Evolutionary conservation across 1,139 yeast genomes (phyloP).

Genomic region (Yamadazyma diddensiae): DNA sequence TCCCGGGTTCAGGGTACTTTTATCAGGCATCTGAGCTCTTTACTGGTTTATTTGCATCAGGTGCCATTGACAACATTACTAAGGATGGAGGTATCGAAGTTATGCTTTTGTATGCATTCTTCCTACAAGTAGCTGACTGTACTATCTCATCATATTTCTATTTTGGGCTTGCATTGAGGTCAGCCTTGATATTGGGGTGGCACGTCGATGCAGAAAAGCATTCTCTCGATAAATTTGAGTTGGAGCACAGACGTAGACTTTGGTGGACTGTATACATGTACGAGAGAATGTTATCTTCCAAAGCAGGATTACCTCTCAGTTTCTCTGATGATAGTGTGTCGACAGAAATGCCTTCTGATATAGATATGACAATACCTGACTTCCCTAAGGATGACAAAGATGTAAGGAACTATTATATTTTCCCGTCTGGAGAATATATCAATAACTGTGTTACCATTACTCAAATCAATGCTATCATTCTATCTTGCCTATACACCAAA

Average conservation of each 20-base stretch:
- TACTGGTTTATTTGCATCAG: constrained; percentile 72
- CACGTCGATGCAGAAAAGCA: constrained; percentile 81
- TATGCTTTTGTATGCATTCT: constrained; percentile 71
- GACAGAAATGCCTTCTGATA: constrained; percentile 72
- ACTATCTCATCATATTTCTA: constrained; percentile 80
- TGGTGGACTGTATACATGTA: constrained; percentile 95
- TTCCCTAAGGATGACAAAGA: constrained; percentile 52
- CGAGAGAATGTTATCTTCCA: constrained; percentile 81
- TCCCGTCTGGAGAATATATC: constrained; percentile 79
- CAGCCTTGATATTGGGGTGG: constrained; percentile 74
- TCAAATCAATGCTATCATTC: constrained; percentile 72
- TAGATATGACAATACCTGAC: constrained; percentile 54
- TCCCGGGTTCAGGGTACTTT: constrained; percentile 77
- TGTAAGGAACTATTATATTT: constrained; percentile 57
- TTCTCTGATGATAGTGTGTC: constrained; percentile 77
- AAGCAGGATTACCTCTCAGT: constrained; percentile 80
- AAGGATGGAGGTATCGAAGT: constrained; percentile 85
- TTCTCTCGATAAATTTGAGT: constrained; percentile 56
- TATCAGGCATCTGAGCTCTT: constrained; percentile 74
- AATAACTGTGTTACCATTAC: constrained; percentile 79
- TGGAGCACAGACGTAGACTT: constrained; percentile 76
- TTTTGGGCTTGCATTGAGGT: constrained; percentile 74
- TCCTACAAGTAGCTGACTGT: constrained; percentile 81
- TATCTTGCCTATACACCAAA: constrained; percentile 70
- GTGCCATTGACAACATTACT: constrained; percentile 74